Evolutionary conservation across 495 filamentous ascomycete genomes (phyloP).

Genomic region (Apiosordaria backusii): DNA sequence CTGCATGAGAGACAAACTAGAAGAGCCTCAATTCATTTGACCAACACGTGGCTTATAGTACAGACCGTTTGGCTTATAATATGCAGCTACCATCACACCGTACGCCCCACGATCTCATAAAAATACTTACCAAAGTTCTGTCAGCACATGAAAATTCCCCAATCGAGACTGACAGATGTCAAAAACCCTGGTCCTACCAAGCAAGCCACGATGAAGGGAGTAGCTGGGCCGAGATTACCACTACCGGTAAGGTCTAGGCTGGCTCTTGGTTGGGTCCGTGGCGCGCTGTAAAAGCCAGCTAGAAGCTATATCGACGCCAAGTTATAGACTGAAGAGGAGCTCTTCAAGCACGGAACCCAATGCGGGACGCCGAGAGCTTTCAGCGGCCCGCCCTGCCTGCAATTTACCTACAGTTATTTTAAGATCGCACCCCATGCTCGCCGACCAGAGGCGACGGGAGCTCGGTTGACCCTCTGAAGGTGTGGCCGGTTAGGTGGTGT

Average conservation of each 20-base stretch:
- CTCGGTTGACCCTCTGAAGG: not conserved
- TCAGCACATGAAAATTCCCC: no score
- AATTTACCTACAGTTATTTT: slow-evolving; percentile 4
- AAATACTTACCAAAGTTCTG: not conserved
- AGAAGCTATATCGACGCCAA: not conserved
- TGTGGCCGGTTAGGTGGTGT: slow-evolving; percentile 10
- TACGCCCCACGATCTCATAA: not conserved
- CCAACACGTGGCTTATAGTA: not conserved
- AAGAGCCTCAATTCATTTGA: not conserved
- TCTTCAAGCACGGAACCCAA: not conserved
- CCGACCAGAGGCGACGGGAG: not conserved
- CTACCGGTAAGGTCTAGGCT: not conserved
- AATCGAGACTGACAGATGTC: not conserved
- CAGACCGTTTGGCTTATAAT: no score
- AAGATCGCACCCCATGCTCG: not conserved
- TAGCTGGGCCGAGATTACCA: not conserved
- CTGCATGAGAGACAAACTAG: not conserved
- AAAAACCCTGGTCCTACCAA: not conserved
- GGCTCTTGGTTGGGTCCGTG: not conserved
- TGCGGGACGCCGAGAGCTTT: not conserved
- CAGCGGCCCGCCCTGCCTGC: slow-evolving; percentile 1
- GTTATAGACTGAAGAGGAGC: not conserved
- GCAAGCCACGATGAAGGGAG: not conserved
- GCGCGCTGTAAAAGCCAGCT: not conserved
- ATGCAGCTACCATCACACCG: not conserved